Evolutionary conservation across 106 monocot species (phyloP).

Genomic region (Dioscorea dumetorum): DNA sequence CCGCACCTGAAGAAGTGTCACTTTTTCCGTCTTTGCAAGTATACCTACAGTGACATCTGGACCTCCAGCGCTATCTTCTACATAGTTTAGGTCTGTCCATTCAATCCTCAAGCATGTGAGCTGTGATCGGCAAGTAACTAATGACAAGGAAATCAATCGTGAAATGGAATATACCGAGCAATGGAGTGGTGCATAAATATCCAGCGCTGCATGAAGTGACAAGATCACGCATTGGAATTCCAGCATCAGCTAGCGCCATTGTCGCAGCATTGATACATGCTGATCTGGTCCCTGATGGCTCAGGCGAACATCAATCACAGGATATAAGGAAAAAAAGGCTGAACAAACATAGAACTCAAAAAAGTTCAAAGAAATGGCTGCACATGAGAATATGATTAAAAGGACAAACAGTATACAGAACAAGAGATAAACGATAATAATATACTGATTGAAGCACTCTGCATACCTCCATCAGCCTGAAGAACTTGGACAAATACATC

Average conservation of each 20-base stretch:
- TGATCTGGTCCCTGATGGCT: conserved; percentile 65
- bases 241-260: conserved; percentile 92
- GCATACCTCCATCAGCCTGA: conserved; percentile 92
- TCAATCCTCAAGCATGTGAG: background rate
- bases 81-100: conserved; percentile 79
- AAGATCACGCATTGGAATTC: conserved; percentile 93
- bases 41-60: conserved; percentile 93
- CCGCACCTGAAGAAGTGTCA: conserved; percentile 79
- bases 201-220: conserved; percentile 92
- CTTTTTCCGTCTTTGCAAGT: conserved; percentile 78
- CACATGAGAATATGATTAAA: no score
- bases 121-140: background rate
- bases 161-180: conserved; percentile 52
- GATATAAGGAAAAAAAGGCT: no score
- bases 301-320: no score
- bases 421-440: no score
- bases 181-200: conserved; percentile 71
- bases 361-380: no score
- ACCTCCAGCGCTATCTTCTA: conserved; percentile 94
- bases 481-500: conserved; percentile 95
- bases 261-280: conserved; percentile 99
- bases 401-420: no score
- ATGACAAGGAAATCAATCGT: background rate
- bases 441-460: background rate
- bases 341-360: no score